Base-by-base conservation (phyloP, 75 land plant species). In the Pinus taeda region DNA sequence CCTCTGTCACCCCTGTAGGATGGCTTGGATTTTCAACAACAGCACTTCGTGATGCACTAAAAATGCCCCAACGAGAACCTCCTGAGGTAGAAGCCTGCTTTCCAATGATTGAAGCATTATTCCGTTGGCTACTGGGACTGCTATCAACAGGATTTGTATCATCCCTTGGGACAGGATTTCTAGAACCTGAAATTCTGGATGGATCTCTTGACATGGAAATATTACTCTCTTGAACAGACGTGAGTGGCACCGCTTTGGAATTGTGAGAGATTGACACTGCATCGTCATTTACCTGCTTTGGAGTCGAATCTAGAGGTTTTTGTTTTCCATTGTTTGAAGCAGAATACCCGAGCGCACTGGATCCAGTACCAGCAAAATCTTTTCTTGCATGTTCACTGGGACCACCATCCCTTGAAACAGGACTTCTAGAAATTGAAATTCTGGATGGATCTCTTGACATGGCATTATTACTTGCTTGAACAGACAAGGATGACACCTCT, bases 41-140 rank as follows among this genome's bases (percentile, higher is more conserved):
- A 39, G 21, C 11, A 42, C 22, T 8, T 69, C 11, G 42, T 69
- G 21, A 24, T 45, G 39, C 49, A n/a, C 72, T 69, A 45, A 69
- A 69, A 42, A 69, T n/a, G n/a, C 72, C 72, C 72, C 72, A 69
- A 37, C 24, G 72, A 7, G 53, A 69, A 39, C 14, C 72, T 42
- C 45, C 72, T n/a, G 72, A 8, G 42, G 49, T 45, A 69, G 72
- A 69, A 69, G 24, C 53, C 22, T 69, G 71, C 18, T 69, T 69
- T 69, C 71, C 71, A 2, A 4, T 69, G 71, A 18, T 0, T 69
- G 72, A 69, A 42, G 72, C 53, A 42, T 20, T 13, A 20, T 8
- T 69, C 49, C 72, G 55, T n/a, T 42, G 55, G 72, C 6, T 22
- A 42, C 72, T 69, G 20, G 49, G 49, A 69, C 49, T 69, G 49